Evolutionary conservation across 495 filamentous ascomycete genomes (phyloP).

Genomic region (Tuber aestivum): DNA sequence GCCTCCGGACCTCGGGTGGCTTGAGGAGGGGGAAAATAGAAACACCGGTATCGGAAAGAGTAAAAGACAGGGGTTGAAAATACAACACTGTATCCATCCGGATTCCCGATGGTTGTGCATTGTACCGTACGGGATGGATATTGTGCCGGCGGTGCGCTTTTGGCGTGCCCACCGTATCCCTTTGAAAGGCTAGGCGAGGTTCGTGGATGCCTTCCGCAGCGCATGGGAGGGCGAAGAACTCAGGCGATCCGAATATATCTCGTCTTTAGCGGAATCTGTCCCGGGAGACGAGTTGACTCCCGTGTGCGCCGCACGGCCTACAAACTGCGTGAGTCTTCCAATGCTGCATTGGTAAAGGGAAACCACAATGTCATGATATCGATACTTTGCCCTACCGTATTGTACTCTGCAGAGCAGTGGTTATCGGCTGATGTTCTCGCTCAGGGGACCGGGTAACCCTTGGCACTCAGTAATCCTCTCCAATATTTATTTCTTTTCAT

Average conservation of each 20-base stretch:
- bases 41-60: not conserved
- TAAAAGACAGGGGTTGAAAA: not conserved
- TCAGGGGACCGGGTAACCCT: not conserved
- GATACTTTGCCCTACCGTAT: too few relatives aligned
- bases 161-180: not conserved
- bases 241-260: not conserved
- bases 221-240: not conserved
- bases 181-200: not conserved
- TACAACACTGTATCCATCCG: not conserved
- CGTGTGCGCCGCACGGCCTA: not conserved
- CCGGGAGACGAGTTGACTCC: not conserved
- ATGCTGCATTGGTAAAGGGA: not conserved
- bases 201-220: not conserved
- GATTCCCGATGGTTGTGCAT: not conserved
- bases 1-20: not conserved
- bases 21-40: not conserved
- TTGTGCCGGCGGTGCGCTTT: not conserved
- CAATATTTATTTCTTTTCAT: not conserved
- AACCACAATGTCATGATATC: not conserved
- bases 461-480: not conserved
- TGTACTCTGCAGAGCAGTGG: too few relatives aligned
- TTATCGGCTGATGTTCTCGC: not conserved
- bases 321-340: not conserved
- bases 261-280: not conserved
- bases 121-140: too few relatives aligned